phyloP scores from a whole-genome alignment of 192 early-diverging fungal species.

The Fimicolochytrium jonesii region DNA sequence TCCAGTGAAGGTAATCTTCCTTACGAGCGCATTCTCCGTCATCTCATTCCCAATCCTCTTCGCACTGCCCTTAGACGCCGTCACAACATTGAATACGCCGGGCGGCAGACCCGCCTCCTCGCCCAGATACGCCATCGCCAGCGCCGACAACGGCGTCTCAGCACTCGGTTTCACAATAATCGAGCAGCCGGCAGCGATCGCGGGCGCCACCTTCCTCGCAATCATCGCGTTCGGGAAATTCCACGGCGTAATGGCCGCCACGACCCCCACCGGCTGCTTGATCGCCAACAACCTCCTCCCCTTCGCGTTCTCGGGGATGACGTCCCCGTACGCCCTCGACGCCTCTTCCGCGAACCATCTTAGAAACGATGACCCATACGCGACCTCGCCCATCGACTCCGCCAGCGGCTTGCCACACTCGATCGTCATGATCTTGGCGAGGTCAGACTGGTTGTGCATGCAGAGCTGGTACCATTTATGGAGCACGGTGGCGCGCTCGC shows the following conservation, averaged over 20 bases:
- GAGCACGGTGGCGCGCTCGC: constrained; percentile 14
- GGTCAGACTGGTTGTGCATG: constrained; percentile 63
- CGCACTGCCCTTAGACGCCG: constrained; percentile 42
- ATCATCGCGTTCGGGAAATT: constrained; percentile 88
- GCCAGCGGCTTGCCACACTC: constrained; percentile 73
- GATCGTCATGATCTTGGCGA: constrained; percentile 75
- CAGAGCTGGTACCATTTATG: constrained; percentile 50
- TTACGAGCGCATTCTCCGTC: constrained; percentile 50
- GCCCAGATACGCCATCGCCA: constrained; percentile 32
- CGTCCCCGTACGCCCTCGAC: constrained; percentile 68
- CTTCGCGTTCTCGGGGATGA: constrained; percentile 59
- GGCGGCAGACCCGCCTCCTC: constrained; percentile 51
- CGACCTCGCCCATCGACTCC: constrained; percentile 48
- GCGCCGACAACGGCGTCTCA: constrained; percentile 34
- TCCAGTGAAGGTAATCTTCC: constrained; percentile 77
- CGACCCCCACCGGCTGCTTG: constrained; percentile 71
- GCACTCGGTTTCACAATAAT: constrained; percentile 65
- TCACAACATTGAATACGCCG: constrained; percentile 68
- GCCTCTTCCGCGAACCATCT: constrained; percentile 89
- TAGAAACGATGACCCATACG: constrained; percentile 63
- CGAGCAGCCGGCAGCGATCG: constrained; percentile 72
- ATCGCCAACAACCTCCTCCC: constrained; percentile 60
- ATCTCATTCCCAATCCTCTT: constrained; percentile 57
- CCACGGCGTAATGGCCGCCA: constrained; percentile 36
- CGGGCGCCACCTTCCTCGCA: constrained; percentile 68